These are phyloP conservation scores for Evernia prunastri DNA, from an alignment of 495 filamentous ascomycete genomes.

Conservation along the genomic window DNA sequence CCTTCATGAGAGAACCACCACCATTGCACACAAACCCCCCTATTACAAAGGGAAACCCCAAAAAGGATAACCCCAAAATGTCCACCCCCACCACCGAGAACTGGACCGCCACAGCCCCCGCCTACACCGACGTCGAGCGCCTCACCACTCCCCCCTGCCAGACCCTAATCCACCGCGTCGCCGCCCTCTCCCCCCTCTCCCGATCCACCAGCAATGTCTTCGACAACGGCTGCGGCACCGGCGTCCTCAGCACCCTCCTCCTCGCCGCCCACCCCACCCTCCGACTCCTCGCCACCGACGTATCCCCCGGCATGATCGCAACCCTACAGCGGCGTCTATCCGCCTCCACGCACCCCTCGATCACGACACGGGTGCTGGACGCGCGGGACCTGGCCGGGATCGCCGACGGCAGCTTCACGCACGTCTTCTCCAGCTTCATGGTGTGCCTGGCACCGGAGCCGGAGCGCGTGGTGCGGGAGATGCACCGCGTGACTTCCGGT, in stretches of 20 bases:
- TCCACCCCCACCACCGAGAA: background rate
- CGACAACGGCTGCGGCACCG: constrained; percentile 20
- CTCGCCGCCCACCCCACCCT: background rate
- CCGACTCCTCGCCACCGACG: constrained; percentile 1
- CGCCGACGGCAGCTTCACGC: constrained; percentile 3
- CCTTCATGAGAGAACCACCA: too few relatives aligned
- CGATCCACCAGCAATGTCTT: background rate
- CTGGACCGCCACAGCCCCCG: background rate
- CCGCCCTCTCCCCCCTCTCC: background rate
- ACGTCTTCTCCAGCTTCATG: constrained; percentile 17
- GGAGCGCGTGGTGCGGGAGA: constrained; percentile 10
- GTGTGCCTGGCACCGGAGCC: constrained; percentile 18
- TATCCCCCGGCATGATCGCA: constrained; percentile 14
- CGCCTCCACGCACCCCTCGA: too few relatives aligned
- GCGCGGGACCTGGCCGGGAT: background rate
- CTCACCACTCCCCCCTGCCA: background rate
- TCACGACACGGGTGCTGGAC: constrained; percentile 4
- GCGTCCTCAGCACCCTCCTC: constrained; percentile 5
- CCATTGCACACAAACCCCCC: too few relatives aligned
- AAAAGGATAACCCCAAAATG: too few relatives aligned
- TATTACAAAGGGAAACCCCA: too few relatives aligned
- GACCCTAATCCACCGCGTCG: background rate
- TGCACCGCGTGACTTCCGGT: constrained; percentile 14
- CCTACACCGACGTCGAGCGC: constrained; percentile 2
- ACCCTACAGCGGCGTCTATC: background rate